Evolutionary conservation across 352 stramenopile genomes (phyloP).

Genomic region (Phytophthora pini): DNA sequence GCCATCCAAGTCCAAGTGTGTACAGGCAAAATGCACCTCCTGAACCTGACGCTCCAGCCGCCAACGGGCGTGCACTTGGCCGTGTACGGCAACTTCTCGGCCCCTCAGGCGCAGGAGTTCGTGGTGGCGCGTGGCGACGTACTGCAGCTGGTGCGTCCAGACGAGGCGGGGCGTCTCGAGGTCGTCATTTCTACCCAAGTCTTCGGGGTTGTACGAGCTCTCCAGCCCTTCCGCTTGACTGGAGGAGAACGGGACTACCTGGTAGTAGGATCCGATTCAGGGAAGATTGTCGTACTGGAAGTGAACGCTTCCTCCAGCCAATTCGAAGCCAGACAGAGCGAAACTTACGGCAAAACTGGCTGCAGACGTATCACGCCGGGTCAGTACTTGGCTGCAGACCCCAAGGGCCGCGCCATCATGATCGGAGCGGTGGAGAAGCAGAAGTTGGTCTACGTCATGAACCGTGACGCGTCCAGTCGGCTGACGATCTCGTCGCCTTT

Average conservation of each 20-base stretch:
- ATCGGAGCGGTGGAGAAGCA: slow-evolving; percentile 98
- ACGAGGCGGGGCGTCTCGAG: slow-evolving; percentile 74
- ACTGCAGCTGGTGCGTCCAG: slow-evolving; percentile 93
- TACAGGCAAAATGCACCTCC: slow-evolving; percentile 70
- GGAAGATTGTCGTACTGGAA: slow-evolving; percentile 96
- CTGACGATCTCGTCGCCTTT: slow-evolving; percentile 98
- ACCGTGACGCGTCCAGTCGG: slow-evolving; percentile 93
- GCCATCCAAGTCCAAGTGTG: slow-evolving; percentile 8
- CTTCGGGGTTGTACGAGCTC: slow-evolving; percentile 93
- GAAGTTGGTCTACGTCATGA: slow-evolving; percentile 99
- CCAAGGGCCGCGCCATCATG: slow-evolving; percentile 97
- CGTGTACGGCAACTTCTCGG: slow-evolving; percentile 93
- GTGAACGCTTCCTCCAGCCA: slow-evolving; percentile 85
- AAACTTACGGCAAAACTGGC: slow-evolving; percentile 97
- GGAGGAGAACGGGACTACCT: slow-evolving; percentile 95
- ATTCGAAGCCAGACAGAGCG: slow-evolving; percentile 90
- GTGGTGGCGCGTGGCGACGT: slow-evolving; percentile 93
- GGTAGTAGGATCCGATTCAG: slow-evolving; percentile 96
- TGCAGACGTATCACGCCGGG: slow-evolving; percentile 97
- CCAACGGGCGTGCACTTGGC: slow-evolving; percentile 82
- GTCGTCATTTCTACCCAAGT: slow-evolving; percentile 85
- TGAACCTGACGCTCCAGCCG: slow-evolving; percentile 90
- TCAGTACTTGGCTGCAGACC: slow-evolving; percentile 97
- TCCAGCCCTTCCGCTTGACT: slow-evolving; percentile 91
- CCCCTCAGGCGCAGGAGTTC: slow-evolving; percentile 94